Conservation (phyloP, 2,329 filamentous ascomycete genomes). For the Hypomyces perniciosus region DNA sequence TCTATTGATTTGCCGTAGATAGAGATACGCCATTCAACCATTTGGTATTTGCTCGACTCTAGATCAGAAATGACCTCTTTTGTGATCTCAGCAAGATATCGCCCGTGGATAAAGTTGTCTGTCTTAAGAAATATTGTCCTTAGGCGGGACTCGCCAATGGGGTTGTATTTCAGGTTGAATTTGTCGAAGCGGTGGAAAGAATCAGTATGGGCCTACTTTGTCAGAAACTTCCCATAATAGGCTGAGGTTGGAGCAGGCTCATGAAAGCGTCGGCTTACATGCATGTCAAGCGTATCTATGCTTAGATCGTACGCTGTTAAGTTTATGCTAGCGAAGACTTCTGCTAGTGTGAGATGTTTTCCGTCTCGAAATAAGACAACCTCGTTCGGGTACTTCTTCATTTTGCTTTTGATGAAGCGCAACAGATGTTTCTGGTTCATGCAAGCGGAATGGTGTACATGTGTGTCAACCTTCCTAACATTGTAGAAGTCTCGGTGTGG, state of each 20-base stretch:
- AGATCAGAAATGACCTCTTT: slow-evolving; percentile 96
- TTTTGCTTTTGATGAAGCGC: slow-evolving; percentile 99
- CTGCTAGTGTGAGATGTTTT: slow-evolving; percentile 80
- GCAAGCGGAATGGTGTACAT: slow-evolving; percentile 97
- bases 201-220: slow-evolving; percentile 81
- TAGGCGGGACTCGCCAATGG: slow-evolving; percentile 87
- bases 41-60: slow-evolving; percentile 98
- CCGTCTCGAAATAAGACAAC: slow-evolving; percentile 88
- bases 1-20: slow-evolving; percentile 89
- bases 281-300: slow-evolving; percentile 98
- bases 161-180: slow-evolving; percentile 99
- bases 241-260: too few species aligned
- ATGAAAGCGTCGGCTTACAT: slow-evolving; percentile 51
- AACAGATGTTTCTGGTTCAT: slow-evolving; percentile 99
- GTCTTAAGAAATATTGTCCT: slow-evolving; percentile 99
- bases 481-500: slow-evolving; percentile 99
- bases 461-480: slow-evolving; percentile 95
- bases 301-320: slow-evolving; percentile 95
- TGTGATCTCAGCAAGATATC: slow-evolving; percentile 94
- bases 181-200: slow-evolving; percentile 99
- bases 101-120: slow-evolving; percentile 93
- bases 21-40: slow-evolving; percentile 98
- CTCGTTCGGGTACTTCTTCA: slow-evolving; percentile 97
- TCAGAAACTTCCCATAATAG: background rate
- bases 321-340: slow-evolving; percentile 97